A percentile compares a stretch with the other conserved stretches of the same genome.
phyloP scores from a whole-genome alignment of 2,329 filamentous ascomycete genomes.

The Rhinocladiella similis region DNA sequence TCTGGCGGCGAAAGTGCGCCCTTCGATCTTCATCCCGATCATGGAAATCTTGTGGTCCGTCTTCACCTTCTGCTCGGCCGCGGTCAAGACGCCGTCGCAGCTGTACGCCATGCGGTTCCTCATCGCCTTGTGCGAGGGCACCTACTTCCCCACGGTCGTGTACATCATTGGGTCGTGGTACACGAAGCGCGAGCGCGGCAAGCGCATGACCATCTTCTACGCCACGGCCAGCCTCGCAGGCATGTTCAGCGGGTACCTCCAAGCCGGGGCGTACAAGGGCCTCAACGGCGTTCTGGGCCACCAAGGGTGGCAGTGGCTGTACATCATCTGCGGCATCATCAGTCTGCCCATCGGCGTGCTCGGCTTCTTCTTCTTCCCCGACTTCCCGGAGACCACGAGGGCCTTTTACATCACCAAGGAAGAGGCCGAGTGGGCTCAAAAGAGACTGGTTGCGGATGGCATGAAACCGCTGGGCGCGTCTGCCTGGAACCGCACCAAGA shows the following conservation, averaged over 20 bases:
- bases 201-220: conserved; percentile 39
- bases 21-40: conserved; percentile 32
- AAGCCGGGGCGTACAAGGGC: conserved; percentile 55
- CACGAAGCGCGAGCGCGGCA: conserved; percentile 34
- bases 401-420: conserved; percentile 43
- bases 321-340: conserved; percentile 60
- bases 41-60: conserved; percentile 35
- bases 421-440: conserved; percentile 26
- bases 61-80: conserved; percentile 32
- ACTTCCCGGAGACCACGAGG: conserved; percentile 45
- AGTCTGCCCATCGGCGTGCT: conserved; percentile 45
- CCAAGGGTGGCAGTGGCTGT: conserved; percentile 57
- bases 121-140: conserved; percentile 6
- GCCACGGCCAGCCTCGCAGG: conserved; percentile 35
- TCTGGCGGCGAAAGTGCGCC: conserved; percentile 33
- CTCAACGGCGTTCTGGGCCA: conserved; percentile 51
- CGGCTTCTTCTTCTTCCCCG: conserved; percentile 42
- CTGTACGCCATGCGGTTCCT: conserved; percentile 24
- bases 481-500: conserved; percentile 35
- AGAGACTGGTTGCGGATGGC: conserved; percentile 37
- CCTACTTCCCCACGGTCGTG: conserved; percentile 37
- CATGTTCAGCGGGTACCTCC: conserved; percentile 59
- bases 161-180: conserved; percentile 30
- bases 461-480: conserved; percentile 40
- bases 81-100: conserved; percentile 33